These are phyloP conservation scores for Colletotrichum incanum DNA, from an alignment of 2,329 filamentous ascomycete species.

Conservation along the genomic window DNA sequence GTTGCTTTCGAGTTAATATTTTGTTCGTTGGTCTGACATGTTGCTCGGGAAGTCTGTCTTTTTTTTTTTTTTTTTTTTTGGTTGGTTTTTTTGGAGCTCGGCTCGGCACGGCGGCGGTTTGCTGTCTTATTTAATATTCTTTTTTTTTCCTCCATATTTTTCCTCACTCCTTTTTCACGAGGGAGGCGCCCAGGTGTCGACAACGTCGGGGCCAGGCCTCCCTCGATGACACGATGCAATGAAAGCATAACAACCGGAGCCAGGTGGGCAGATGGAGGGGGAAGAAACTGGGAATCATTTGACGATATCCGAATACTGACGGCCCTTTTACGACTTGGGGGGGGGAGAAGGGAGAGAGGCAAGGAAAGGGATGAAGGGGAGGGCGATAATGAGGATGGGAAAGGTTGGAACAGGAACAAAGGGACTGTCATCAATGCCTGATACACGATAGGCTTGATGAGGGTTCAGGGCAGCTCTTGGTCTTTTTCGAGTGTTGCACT, in stretches of 20 bases:
- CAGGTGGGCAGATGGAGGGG: not conserved
- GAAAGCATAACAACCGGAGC: conserved; percentile 42
- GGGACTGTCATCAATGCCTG: conserved; percentile 3
- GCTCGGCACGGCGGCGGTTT: conserved; percentile 7
- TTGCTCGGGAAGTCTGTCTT: not conserved
- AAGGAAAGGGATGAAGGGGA: conserved; percentile 11
- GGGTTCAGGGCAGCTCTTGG: not conserved
- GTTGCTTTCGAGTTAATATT: conserved; percentile 20
- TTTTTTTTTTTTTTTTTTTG: not conserved
- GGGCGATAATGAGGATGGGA: conserved; percentile 26
- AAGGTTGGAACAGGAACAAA: not conserved
- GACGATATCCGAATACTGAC: conserved; percentile 39
- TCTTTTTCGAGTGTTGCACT: not conserved
- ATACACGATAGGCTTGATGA: conserved; percentile 30
- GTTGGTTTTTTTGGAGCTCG: conserved; percentile 1
- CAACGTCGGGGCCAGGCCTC: not conserved
- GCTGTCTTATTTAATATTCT: conserved; percentile 32
- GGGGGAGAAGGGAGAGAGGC: not conserved
- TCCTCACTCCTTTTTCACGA: conserved; percentile 8
- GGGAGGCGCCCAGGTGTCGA: not conserved
- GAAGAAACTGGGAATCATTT: conserved; percentile 17
- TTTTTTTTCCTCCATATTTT: conserved; percentile 14
- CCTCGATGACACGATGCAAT: conserved; percentile 36
- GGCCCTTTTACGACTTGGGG: conserved; percentile 37
- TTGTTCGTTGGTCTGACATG: not conserved